Base-by-base conservation (phyloP, 805 yeast genomes). In the Suhomyces canberraensis region DNA sequence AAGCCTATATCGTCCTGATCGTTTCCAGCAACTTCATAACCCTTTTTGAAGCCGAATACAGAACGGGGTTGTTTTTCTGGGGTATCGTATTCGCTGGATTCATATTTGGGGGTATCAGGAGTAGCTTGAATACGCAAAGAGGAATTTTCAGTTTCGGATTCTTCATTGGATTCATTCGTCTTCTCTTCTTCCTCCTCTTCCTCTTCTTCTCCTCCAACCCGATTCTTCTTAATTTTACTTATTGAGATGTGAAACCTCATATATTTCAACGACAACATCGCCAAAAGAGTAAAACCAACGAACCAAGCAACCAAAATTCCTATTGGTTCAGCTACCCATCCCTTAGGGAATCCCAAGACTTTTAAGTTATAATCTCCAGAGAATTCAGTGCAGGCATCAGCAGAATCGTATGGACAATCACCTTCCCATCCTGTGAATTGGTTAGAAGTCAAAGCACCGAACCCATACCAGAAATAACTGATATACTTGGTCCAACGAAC, bases 311-410 rank as follows among this genome's bases (percentile, higher is more conserved):
- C 48, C 25, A 76, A 54, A 6, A 79, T 77, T 20, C 79, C 71
- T 8, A 81, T 63, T 0, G 95, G 95, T 7, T 78, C 72, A 0
- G 73, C 71, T 7, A 70, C 61, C 95, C 95, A 87, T 45, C 75
- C 60, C 24, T 58, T 48, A 16, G 81, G 77, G 39, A 74, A 82
- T 0, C 95, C 95, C 30, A 83, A 61, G 9, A 69, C 58, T 0
- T 61, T 46, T 11, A 87, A 51, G 29, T 81, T 75, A 41, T 73
- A 72, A 6, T 56, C 48, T 4, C 91, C 91, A 0, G 76, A 54
- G 39, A 71, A 79, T 37, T 75, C 75, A 3, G 31, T 11, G 42
- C 73, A 68, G n/a, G 13, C 25, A 7, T 48, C 54, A 4, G 35
- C 43, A 6, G 35, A 47, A 54, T 49, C 84, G 75, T 27, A 61